phyloP scores from a whole-genome alignment of 1,284 basidiomycete genomes.

The Ustilago tritici region DNA sequence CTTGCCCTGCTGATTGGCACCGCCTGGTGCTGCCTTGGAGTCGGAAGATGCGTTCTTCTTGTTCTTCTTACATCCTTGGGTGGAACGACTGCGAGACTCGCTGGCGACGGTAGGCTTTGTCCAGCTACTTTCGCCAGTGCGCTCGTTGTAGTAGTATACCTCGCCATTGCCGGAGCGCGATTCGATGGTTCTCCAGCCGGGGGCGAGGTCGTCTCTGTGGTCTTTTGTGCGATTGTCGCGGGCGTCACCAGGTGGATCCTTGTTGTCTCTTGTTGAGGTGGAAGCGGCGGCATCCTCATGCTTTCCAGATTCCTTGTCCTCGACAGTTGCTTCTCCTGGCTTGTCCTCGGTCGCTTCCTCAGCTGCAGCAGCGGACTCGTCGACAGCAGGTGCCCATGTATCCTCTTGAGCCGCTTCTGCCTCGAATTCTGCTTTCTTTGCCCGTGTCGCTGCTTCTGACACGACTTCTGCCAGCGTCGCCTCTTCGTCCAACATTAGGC shows the following conservation, averaged over 20 bases:
- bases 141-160: slow-evolving; percentile 50
- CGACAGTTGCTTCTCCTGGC: background rate
- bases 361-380: background rate
- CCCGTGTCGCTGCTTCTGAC: background rate
- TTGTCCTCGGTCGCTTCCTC: background rate
- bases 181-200: slow-evolving; percentile 36
- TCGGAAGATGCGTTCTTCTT: background rate
- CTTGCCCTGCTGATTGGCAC: slow-evolving; percentile 7
- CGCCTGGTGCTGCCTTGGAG: background rate
- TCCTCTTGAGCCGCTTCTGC: background rate
- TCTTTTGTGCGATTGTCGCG: background rate
- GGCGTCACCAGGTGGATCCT: background rate
- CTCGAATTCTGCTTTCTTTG: background rate
- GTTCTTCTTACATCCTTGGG: background rate
- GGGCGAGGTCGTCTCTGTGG: slow-evolving; percentile 10
- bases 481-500: slow-evolving; percentile 29
- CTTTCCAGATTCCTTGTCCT: background rate
- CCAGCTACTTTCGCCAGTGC: slow-evolving; percentile 44
- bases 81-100: slow-evolving; percentile 4
- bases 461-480: background rate
- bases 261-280: slow-evolving; percentile 1
- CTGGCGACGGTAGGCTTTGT: slow-evolving; percentile 17
- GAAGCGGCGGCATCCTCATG: background rate
- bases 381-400: background rate
- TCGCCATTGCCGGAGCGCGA: slow-evolving; percentile 41